Evolutionary conservation across 768 basidiomycete species (phyloP), one percentile per base, ranked within the genome.

Genomic region (Russula earlei): DNA sequence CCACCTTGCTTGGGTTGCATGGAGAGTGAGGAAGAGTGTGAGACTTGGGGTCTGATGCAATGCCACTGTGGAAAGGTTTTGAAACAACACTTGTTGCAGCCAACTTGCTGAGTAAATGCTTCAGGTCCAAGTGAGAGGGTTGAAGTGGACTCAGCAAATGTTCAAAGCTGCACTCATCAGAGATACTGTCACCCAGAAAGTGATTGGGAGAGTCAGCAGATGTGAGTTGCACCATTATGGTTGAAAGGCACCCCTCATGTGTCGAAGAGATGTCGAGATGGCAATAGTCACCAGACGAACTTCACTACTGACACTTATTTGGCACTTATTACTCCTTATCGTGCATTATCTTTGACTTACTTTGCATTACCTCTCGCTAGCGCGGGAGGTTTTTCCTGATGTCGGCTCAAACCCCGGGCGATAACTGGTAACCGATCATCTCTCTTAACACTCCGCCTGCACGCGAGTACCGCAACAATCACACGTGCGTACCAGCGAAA

Each of bases 21-120:
- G 43, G 19, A 31, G 46, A 22, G 36, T 41, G 52, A 22, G 45
- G 33, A 19, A 15, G 1, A 29, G 34, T 11, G 27, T 56, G 55
- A 11, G 55, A 52, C 29, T 61, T 59, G 4, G 62, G 51, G 44
- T 58, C 62, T 19, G 62, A 62, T 15, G 62, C 42, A 29, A 56
- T 52, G 42, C n/a, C n/a, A n/a, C n/a, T n/a, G n/a, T n/a, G n/a
- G n/a, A 59, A 62, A 44, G 51, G 38, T 14, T 36, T 54, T 1
- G 62, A 62, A 34, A 49, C 52, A 44, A 56, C 49, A 27, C 60
- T 54, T 9, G 59, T 55, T 20, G 55, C 59, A 1, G 62, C 62
- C 3, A 59, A 59, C 40, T 62, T 62, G 52, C 59, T 61, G 22
- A 62, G 62, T 4, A 62, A 49, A 42, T 59, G 59, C 41, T 62